phyloP scores from a whole-genome alignment of 345 rosid genomes.

The Lepidium didymum region DNA sequence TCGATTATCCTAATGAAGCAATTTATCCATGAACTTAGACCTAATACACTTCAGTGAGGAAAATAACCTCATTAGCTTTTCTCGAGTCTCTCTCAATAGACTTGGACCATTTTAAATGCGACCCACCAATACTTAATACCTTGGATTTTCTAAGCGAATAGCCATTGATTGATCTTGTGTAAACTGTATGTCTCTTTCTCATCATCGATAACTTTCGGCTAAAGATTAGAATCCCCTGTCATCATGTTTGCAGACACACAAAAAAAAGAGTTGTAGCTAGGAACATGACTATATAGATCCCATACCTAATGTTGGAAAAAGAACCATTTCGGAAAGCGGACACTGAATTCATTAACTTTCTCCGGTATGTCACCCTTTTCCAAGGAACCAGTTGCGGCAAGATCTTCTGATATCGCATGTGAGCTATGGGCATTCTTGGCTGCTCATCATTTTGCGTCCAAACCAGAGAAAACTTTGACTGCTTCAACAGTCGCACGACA shows the following conservation, averaged over 20 bases:
- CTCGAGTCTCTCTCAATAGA: constrained; percentile 74
- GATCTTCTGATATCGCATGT: constrained; percentile 39
- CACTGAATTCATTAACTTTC: constrained; percentile 38
- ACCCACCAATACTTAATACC: constrained; percentile 83
- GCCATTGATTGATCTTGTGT: constrained; percentile 79
- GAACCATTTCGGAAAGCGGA: constrained; percentile 36
- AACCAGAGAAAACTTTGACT: constrained; percentile 58
- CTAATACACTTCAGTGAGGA: constrained; percentile 4
- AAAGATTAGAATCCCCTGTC: constrained; percentile 27
- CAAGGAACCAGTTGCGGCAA: constrained; percentile 76
- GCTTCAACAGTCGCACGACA: constrained; percentile 38
- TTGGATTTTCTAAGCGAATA: constrained; percentile 82
- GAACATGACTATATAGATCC: constrained; percentile 20
- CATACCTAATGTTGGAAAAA: constrained; percentile 56
- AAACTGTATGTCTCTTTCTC: constrained; percentile 75
- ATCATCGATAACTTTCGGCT: constrained; percentile 54
- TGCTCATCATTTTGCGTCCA: constrained; percentile 57
- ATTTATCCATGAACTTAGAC: not conserved
- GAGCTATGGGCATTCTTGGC: constrained; percentile 31
- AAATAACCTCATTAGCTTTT: constrained; percentile 83
- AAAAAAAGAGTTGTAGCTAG: constrained; percentile 11
- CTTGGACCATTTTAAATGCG: constrained; percentile 93
- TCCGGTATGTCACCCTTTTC: constrained; percentile 77
- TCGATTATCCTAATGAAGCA: not conserved
- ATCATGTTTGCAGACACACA: constrained; percentile 17